Conservation (phyloP, 345 rosid species). For the Pelargonium nanum region DNA sequence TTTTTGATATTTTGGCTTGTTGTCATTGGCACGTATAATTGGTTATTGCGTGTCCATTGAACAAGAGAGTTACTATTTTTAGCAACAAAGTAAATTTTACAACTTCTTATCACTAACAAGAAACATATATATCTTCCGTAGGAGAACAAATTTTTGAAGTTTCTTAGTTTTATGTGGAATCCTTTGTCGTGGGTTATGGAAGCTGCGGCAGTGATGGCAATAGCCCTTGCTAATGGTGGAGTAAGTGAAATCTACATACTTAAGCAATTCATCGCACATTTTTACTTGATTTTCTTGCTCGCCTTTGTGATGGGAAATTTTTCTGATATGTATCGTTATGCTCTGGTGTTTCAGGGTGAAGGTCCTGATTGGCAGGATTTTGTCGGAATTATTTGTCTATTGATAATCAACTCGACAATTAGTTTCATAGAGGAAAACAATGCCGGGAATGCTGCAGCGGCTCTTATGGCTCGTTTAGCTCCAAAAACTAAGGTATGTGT, state of each 20-base stretch:
- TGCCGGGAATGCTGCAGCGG: conserved; percentile 83
- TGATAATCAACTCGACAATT: conserved; percentile 79
- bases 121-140: conserved; percentile 16
- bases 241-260: conserved; percentile 29
- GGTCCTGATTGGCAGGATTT: conserved; percentile 99
- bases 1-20: too few species aligned
- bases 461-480: conserved; percentile 91
- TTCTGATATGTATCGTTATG: not conserved
- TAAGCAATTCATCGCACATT: not conserved
- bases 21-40: too few species aligned
- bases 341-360: conserved; percentile 42
- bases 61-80: not conserved
- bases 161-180: conserved; percentile 93
- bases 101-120: not conserved
- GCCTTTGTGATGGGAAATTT: not conserved
- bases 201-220: conserved; percentile 93
- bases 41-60: not conserved
- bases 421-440: conserved; percentile 95
- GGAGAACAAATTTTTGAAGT: conserved; percentile 87
- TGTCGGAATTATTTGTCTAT: conserved; percentile 73
- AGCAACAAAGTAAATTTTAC: not conserved
- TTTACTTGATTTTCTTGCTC: too few species aligned
- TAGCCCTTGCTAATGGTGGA: conserved; percentile 76
- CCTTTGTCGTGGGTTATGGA: conserved; percentile 99
- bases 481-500: conserved; percentile 64